Evolutionary conservation across 768 basidiomycete species (phyloP).

Genomic region (Coprinopsis marcescibilis): DNA sequence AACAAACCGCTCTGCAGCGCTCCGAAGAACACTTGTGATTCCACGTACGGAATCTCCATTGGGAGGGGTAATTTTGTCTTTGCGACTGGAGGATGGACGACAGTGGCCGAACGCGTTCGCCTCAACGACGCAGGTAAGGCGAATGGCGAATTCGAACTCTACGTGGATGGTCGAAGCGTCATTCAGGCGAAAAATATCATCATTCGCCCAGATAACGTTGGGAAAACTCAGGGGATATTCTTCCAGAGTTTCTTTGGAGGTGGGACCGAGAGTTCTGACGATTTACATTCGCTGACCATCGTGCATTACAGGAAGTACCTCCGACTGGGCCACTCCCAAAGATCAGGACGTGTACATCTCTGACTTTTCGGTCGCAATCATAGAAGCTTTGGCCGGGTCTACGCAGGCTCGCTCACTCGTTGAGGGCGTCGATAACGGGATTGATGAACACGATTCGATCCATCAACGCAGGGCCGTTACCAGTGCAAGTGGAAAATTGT

Average conservation of each 20-base stretch:
- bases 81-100: constrained; percentile 52
- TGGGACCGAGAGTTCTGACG: no score
- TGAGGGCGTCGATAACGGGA: not conserved
- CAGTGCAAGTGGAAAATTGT: no score
- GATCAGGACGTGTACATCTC: constrained; percentile 55
- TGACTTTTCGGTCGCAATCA: constrained; percentile 42
- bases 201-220: constrained; percentile 36
- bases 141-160: constrained; percentile 64
- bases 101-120: constrained; percentile 56
- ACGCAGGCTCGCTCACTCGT: no score
- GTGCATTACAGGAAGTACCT: constrained; percentile 35
- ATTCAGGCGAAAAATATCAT: constrained; percentile 46
- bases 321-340: constrained; percentile 41
- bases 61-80: constrained; percentile 40
- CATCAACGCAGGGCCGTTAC: no score
- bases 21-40: constrained; percentile 42
- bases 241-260: constrained; percentile 70
- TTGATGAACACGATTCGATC: no score
- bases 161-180: constrained; percentile 51
- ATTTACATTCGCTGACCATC: no score
- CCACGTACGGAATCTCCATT: constrained; percentile 20
- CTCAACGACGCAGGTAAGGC: constrained; percentile 59
- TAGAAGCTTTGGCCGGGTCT: not conserved
- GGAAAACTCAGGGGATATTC: constrained; percentile 53
- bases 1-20: constrained; percentile 41